phyloP scores from a whole-genome alignment of 2,329 filamentous ascomycete species.

The Myrmaecium sp. region DNA sequence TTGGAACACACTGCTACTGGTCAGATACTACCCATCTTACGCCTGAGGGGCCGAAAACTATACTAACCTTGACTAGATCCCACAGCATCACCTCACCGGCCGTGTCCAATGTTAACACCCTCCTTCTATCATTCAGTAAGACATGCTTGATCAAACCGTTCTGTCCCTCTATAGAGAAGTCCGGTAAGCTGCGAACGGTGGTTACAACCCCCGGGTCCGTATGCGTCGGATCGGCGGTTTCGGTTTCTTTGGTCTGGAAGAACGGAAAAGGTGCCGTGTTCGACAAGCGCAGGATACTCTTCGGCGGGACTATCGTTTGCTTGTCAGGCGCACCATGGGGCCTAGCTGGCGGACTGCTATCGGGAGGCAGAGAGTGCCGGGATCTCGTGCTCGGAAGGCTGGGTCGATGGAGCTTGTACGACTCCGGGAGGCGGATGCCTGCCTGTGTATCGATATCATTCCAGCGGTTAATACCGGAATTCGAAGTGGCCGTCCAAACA shows the following conservation, averaged over 20 bases:
- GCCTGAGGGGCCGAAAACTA: too few species aligned
- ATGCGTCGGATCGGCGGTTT: constrained; percentile 29
- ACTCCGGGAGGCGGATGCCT: constrained; percentile 43
- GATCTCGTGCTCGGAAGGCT: constrained; percentile 29
- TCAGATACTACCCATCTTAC: too few species aligned
- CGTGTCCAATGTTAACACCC: constrained; percentile 82
- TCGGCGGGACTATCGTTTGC: constrained; percentile 58
- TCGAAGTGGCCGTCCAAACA: constrained; percentile 79
- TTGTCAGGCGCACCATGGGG: constrained; percentile 23
- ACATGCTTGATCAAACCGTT: constrained; percentile 89
- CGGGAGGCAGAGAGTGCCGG: constrained; percentile 22
- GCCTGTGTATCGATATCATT: constrained; percentile 64
- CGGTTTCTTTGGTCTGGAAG: constrained; percentile 30
- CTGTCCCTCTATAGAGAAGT: constrained; percentile 64
- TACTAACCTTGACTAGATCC: constrained; percentile 68
- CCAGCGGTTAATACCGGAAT: constrained; percentile 88
- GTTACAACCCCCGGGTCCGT: constrained; percentile 14
- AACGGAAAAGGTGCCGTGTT: constrained; percentile 65
- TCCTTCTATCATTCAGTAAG: constrained; percentile 75
- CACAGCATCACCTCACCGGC: constrained; percentile 88
- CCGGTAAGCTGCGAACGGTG: constrained; percentile 27
- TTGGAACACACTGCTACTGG: constrained; percentile 47
- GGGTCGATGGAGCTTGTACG: constrained; percentile 35
- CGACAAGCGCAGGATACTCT: constrained; percentile 65
- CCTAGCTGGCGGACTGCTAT: constrained; percentile 13